phyloP scores from a whole-genome alignment of 352 stramenopile species.

The Plasmopara halstedii region DNA sequence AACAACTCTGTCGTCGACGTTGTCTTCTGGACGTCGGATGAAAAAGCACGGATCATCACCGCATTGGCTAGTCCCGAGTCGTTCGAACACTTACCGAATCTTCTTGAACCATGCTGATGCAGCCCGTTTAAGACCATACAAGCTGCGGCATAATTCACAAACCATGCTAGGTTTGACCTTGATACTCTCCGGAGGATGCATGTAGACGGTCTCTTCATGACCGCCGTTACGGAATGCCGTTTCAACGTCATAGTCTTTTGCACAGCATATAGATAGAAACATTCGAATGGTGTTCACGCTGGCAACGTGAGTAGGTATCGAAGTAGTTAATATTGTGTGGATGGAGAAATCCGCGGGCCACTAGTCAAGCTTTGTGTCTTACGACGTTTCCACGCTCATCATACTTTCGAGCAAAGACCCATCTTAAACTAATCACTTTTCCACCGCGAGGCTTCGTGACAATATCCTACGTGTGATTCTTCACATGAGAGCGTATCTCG shows the following conservation, averaged over 20 bases:
- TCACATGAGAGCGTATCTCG: neutral
- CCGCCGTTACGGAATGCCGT: constrained; percentile 19
- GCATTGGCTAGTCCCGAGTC: neutral
- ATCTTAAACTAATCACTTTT: neutral
- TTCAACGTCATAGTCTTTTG: neutral
- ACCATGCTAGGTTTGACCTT: constrained; percentile 10
- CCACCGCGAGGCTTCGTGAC: neutral
- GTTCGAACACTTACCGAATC: constrained; percentile 7
- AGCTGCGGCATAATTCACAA: constrained; percentile 11
- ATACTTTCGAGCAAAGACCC: neutral
- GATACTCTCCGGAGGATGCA: constrained; percentile 11
- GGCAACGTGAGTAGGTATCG: neutral
- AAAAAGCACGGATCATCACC: neutral
- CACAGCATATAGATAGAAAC: neutral
- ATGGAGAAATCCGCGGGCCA: neutral
- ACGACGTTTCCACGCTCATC: neutral
- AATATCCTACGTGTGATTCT: neutral
- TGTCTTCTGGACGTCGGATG: neutral
- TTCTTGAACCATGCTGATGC: constrained; percentile 19
- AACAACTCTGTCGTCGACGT: neutral
- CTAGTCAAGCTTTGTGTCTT: neutral
- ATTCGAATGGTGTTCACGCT: neutral
- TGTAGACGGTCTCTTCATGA: constrained; percentile 18
- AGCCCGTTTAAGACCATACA: constrained; percentile 35
- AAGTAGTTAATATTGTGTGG: neutral